Evolutionary conservation across 495 filamentous ascomycete genomes (phyloP), one percentile per base, ranked within the genome.

Genomic region (Rostrohypoxylon terebratum): DNA sequence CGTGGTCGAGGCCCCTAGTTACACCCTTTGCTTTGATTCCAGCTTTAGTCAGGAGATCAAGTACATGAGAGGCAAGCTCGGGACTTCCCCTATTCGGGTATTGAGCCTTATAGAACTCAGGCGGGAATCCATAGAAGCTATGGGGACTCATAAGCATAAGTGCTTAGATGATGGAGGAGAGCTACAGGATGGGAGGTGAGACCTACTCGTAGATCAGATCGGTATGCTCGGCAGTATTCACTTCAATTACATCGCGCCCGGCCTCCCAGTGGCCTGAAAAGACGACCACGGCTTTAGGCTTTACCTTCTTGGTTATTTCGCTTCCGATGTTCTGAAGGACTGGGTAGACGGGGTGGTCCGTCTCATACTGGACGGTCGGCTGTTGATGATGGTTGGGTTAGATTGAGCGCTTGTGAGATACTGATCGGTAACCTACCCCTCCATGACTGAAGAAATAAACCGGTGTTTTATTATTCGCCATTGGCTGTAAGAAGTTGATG

Each of bases 251-350:
- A 72, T 87, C 80, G 34, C 77, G 77, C 1, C 81, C 81, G 21
- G 83, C 87, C 79, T 94, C 90, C 94, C 94, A 96, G 80, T 97
- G 93, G 23, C 92, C 93, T 10, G 92, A 94, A 78, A 97, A 93
- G 11, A 97, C 92, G 10, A 97, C 91, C 13, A 96, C 85, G 14
- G 93, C 94, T 62, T 88, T 90, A 18, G 93, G 93, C 75, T 92
- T 91, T 34, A 95, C 89, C 74, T 90, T 91, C 28, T 88, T 84
- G 0, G 92, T 94, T 75, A 97, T 96, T 74, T 96, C 93, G 7
- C 78, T 83, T 28, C 94, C 93, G 55, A 96, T 89, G 13, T 80
- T 69, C 47, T 88, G 86, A 6, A 97, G 86, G 60, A 91, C 80
- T n/a, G 77, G 71, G 75, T 94, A 94, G 58, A 88, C 93, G 5